phyloP scores from a whole-genome alignment of 1,284 basidiomycete species.

The Fistulinella cinereoalba region DNA sequence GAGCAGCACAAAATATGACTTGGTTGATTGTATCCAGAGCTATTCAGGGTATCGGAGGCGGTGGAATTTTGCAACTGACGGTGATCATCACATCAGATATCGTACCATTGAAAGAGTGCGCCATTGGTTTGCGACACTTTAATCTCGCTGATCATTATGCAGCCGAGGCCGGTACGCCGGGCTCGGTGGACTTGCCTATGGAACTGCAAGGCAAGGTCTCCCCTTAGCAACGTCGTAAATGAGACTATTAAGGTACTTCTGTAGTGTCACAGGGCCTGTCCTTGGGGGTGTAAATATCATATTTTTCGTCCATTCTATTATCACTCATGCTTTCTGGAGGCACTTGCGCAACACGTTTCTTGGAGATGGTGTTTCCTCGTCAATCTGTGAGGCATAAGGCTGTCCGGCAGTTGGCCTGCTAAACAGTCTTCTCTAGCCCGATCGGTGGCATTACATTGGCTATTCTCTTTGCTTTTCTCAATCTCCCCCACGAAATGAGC shows the following conservation, averaged over 20 bases:
- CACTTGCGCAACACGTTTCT: constrained; percentile 65
- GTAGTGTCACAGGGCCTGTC: constrained; percentile 72
- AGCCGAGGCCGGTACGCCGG: constrained; percentile 52
- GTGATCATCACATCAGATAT: constrained; percentile 81
- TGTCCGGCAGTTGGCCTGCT: no score
- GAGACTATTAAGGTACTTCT: neutral
- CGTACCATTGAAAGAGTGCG: constrained; percentile 70
- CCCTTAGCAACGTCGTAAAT: neutral
- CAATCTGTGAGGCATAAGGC: constrained; percentile 50
- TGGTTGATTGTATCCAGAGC: constrained; percentile 75
- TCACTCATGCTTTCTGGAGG: constrained; percentile 35
- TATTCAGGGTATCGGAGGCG: constrained; percentile 81
- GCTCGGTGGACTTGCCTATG: neutral
- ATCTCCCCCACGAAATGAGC: constrained; percentile 65
- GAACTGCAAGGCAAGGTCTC: constrained; percentile 51
- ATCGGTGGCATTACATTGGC: constrained; percentile 60
- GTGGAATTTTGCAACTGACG: constrained; percentile 64
- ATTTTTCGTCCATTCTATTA: neutral
- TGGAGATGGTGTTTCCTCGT: constrained; percentile 83
- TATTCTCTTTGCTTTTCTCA: constrained; percentile 77
- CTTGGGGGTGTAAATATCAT: constrained; percentile 59
- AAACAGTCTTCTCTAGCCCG: constrained; percentile 78
- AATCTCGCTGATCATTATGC: neutral
- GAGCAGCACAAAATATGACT: constrained; percentile 75
- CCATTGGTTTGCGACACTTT: neutral